These are phyloP conservation scores for Paracoccidioides lutzii DNA, from an alignment of 2,329 filamentous ascomycete genomes.

Conservation along the genomic window DNA sequence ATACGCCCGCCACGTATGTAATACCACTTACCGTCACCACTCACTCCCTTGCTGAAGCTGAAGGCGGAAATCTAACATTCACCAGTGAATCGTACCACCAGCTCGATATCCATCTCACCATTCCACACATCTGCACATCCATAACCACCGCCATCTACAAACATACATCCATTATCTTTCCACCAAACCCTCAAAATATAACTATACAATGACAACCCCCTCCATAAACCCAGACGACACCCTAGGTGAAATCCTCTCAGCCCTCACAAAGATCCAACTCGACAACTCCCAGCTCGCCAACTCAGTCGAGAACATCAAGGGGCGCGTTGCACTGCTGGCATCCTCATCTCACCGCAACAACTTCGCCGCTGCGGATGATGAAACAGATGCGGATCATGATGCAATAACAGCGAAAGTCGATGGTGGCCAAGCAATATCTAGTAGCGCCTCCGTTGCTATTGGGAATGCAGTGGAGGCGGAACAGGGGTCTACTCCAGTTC, in stretches of 20 bases:
- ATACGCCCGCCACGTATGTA: no score
- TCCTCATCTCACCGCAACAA: background rate
- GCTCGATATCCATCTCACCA: no score
- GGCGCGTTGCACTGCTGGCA: background rate
- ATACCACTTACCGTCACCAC: no score
- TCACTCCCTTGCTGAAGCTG: no score
- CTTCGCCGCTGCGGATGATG: background rate
- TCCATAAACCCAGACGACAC: background rate
- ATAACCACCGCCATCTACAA: no score
- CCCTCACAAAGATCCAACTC: background rate
- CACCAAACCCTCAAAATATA: no score
- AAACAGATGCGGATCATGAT: background rate
- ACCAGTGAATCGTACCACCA: no score
- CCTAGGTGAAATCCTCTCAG: background rate
- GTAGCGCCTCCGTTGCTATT: no score
- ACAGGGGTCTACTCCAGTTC: background rate
- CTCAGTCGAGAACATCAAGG: slow-evolving; percentile 1
- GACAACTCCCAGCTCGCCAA: slow-evolving; percentile 1
- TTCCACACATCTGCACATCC: no score
- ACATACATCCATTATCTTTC: no score
- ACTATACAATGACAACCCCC: background rate
- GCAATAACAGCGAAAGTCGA: background rate
- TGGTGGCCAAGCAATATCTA: no score
- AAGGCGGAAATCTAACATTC: no score
- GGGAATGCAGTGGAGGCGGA: background rate